These are phyloP conservation scores for Favolaschia claudopus DNA, from an alignment of 768 basidiomycete species.

Conservation along the genomic window DNA sequence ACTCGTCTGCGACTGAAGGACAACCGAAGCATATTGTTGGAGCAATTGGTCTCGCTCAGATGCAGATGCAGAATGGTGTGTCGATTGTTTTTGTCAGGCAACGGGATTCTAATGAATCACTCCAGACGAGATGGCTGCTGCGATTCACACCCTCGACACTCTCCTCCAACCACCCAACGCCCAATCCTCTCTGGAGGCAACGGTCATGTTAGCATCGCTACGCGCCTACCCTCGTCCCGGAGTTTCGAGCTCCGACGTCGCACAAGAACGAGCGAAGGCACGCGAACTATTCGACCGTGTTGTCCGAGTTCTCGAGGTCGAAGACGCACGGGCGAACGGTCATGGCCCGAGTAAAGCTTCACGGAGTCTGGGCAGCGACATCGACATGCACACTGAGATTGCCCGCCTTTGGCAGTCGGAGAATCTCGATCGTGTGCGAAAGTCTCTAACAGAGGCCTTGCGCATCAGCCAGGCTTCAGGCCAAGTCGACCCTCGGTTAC, in stretches of 20 bases:
- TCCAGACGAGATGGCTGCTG: conserved; percentile 81
- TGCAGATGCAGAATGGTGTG: conserved; percentile 83
- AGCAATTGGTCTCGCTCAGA: conserved; percentile 85
- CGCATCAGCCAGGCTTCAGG: conserved; percentile 62
- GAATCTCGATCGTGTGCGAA: conserved; percentile 73
- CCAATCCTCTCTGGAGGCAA: conserved; percentile 81
- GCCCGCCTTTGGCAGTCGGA: conserved; percentile 90
- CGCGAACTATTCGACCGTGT: conserved; percentile 85
- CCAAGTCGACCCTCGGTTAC: conserved; percentile 67
- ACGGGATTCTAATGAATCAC: not conserved
- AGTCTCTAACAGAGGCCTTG: conserved; percentile 78
- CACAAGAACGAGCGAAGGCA: conserved; percentile 75
- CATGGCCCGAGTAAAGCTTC: conserved; percentile 47
- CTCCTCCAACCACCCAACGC: conserved; percentile 72
- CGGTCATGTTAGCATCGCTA: conserved; percentile 88
- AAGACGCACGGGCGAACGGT: conserved; percentile 59
- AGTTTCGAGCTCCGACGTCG: conserved; percentile 74
- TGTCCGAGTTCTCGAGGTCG: conserved; percentile 67
- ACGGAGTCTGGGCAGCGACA: conserved; percentile 72
- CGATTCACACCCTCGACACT: conserved; percentile 85
- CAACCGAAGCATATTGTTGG: conserved; percentile 80
- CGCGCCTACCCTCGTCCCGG: conserved; percentile 85
- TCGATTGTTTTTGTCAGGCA: not conserved
- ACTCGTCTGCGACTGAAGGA: conserved; percentile 69
- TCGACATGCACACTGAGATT: conserved; percentile 91